Percentiles rank a stretch among this genome's conserved stretches.
phyloP scores from a whole-genome alignment of 768 basidiomycete species.

The Tremella fuciformis region DNA sequence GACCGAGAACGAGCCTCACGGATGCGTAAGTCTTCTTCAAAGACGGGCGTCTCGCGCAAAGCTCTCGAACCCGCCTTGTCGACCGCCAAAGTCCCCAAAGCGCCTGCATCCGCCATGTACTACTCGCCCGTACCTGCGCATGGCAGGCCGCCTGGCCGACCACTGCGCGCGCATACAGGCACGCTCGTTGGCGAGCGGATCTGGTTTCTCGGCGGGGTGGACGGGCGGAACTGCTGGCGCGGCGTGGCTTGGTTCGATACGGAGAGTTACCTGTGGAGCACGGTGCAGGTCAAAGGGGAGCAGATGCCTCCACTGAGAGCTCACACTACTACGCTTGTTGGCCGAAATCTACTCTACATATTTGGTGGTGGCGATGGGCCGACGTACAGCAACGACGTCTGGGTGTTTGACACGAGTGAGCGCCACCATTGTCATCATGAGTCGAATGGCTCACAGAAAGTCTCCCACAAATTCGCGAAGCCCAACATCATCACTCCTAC shows the following conservation, averaged over 20 bases:
- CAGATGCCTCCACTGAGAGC: conserved; percentile 78
- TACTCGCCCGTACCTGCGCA: conserved; percentile 40
- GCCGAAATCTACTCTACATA: conserved; percentile 64
- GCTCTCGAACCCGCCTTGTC: neutral
- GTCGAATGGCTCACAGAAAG: conserved; percentile 21
- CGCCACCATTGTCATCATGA: neutral
- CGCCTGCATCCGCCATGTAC: conserved; percentile 44
- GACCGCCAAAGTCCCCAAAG: neutral
- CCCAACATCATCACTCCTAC: conserved; percentile 40
- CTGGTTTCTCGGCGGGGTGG: conserved; percentile 88
- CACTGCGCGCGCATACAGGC: conserved; percentile 73
- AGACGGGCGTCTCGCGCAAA: too few relatives aligned
- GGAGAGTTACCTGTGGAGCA: conserved; percentile 86
- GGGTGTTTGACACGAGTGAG: conserved; percentile 71
- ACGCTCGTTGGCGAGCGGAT: conserved; percentile 77
- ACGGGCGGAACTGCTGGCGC: conserved; percentile 68
- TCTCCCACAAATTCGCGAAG: conserved; percentile 48
- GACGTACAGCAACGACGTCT: conserved; percentile 76
- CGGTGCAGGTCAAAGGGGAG: conserved; percentile 72
- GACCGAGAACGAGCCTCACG: too few relatives aligned
- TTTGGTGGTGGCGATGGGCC: conserved; percentile 85
- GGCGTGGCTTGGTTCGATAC: conserved; percentile 84
- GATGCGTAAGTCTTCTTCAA: too few relatives aligned
- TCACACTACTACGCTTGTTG: conserved; percentile 77
- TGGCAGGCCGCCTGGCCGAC: conserved; percentile 35